phyloP scores from a whole-genome alignment of 345 rosid species.

The Cardamine occulta region DNA sequence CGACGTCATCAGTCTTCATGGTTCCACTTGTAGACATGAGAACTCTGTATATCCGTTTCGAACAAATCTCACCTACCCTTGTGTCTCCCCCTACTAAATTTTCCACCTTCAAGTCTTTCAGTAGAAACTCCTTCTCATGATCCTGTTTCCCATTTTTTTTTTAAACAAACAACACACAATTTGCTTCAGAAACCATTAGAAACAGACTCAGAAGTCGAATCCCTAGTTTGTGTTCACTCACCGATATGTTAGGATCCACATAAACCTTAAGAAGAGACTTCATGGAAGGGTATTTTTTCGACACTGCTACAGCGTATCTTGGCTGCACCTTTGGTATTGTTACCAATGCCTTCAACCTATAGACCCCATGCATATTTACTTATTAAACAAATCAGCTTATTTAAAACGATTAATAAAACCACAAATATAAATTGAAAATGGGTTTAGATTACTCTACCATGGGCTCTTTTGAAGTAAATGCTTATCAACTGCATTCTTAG shows the following conservation, averaged over 20 bases:
- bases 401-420: neutral
- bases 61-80: conserved; percentile 81
- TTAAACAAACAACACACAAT: neutral
- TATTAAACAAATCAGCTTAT: neutral
- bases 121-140: conserved; percentile 84
- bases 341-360: conserved; percentile 88
- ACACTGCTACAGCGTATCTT: conserved; percentile 75
- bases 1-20: conserved; percentile 81
- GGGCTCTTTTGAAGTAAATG: conserved; percentile 57
- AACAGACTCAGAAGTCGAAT: neutral
- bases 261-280: conserved; percentile 80
- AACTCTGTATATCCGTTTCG: conserved; percentile 80
- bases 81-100: conserved; percentile 64
- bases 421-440: neutral
- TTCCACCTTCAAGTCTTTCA: conserved; percentile 73
- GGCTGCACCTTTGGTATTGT: conserved; percentile 97
- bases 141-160: conserved; percentile 48
- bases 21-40: conserved; percentile 73
- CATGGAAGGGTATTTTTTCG: conserved; percentile 89
- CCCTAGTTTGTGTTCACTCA: conserved; percentile 41
- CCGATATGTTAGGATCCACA: conserved; percentile 77
- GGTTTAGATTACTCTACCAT: conserved; percentile 14
- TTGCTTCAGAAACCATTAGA: neutral
- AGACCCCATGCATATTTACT: neutral
- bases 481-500: conserved; percentile 60